A percentile compares a stretch with the other conserved stretches of the same genome.
Evolutionary conservation across 352 stramenopile species (phyloP).

Genomic region (Achlya hypogyna): DNA sequence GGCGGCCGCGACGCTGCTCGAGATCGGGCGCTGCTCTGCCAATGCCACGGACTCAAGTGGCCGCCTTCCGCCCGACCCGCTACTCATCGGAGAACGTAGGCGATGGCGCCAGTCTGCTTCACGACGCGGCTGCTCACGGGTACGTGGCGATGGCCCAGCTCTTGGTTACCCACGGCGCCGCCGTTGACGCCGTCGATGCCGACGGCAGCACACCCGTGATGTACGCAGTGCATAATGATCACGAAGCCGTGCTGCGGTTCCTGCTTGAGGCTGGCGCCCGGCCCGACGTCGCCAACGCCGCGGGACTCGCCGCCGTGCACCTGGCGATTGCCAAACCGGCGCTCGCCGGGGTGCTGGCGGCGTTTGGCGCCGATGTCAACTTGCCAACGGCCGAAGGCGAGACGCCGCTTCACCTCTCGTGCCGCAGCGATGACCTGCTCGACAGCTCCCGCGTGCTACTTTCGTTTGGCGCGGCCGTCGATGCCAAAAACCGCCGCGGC

Average conservation of each 20-base stretch:
- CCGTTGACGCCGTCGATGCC: slow-evolving; percentile 43
- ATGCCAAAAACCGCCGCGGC: slow-evolving; percentile 36
- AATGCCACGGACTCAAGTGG: slow-evolving; percentile 5
- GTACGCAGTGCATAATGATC: slow-evolving; percentile 55
- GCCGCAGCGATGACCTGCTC: slow-evolving; percentile 35
- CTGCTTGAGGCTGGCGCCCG: slow-evolving; percentile 45
- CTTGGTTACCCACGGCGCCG: slow-evolving; percentile 25
- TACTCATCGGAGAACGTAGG: slow-evolving; percentile 28
- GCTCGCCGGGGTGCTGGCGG: slow-evolving; percentile 36
- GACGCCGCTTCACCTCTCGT: slow-evolving; percentile 51
- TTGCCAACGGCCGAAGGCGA: slow-evolving; percentile 60
- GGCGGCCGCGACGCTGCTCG: slow-evolving; percentile 40
- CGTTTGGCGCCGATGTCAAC: slow-evolving; percentile 67
- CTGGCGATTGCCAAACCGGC: slow-evolving; percentile 36
- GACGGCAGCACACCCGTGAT: slow-evolving; percentile 77
- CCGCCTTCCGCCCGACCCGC: background rate
- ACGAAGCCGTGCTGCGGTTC: slow-evolving; percentile 36
- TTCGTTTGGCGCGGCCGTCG: slow-evolving; percentile 38
- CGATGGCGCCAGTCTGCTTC: slow-evolving; percentile 44
- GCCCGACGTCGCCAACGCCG: slow-evolving; percentile 54
- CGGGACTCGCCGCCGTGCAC: slow-evolving; percentile 56
- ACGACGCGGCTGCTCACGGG: slow-evolving; percentile 50
- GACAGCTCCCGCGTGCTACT: slow-evolving; percentile 52
- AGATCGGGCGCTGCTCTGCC: slow-evolving; percentile 8
- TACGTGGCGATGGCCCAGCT: slow-evolving; percentile 33